Percentiles rank a stretch among this genome's conserved stretches.
Evolutionary conservation across 306 rosid species (phyloP).

Genomic region (Aeschynomene evenia): DNA sequence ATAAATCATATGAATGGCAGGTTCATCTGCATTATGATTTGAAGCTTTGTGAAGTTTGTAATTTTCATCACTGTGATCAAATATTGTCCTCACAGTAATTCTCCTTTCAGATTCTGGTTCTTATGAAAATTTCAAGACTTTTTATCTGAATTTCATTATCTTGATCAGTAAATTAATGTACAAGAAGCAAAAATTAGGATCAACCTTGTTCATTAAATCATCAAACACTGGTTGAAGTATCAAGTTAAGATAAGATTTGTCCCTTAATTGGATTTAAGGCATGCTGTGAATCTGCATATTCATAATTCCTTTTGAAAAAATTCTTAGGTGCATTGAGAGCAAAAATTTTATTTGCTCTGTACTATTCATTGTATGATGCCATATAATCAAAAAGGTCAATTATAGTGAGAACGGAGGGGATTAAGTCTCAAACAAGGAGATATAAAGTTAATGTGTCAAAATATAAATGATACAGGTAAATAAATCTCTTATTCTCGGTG

Average conservation of each 20-base stretch:
- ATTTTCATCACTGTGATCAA: neutral
- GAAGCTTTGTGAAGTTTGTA: constrained; percentile 30
- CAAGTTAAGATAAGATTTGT: neutral
- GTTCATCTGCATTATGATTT: constrained; percentile 8
- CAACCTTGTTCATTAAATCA: neutral
- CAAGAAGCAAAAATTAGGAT: neutral
- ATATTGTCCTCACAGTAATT: neutral
- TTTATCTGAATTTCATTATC: neutral
- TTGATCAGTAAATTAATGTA: neutral
- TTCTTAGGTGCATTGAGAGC: no score
- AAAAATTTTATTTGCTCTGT: neutral
- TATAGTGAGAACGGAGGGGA: no score
- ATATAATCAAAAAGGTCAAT: no score
- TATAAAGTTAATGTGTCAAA: no score
- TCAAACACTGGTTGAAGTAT: neutral
- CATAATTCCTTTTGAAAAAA: no score
- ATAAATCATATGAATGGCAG: constrained; percentile 23
- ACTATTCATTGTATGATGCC: no score
- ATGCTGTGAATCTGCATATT: neutral
- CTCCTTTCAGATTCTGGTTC: neutral
- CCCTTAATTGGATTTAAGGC: neutral
- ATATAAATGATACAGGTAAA: no score
- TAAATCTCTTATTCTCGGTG: no score
- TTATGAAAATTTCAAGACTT: neutral
- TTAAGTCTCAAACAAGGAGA: no score